These are phyloP conservation scores for Vigna unguiculata DNA, from an alignment of 306 rosid species.

Conservation along the genomic window DNA sequence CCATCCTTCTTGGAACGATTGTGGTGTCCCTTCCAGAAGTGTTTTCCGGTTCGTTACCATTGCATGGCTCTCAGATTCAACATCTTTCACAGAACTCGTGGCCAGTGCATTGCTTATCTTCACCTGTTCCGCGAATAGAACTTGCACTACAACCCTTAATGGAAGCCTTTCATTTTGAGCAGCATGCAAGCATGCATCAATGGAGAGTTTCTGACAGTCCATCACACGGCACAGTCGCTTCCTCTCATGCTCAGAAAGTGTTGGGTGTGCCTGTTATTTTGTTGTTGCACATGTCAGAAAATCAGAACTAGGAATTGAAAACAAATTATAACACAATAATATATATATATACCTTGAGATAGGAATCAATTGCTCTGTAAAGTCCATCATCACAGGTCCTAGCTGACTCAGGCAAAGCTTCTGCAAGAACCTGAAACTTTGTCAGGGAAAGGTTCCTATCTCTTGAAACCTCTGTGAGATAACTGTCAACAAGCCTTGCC, in stretches of 20 bases:
- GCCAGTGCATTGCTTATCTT: slow-evolving; percentile 89
- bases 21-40: slow-evolving; percentile 90
- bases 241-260: slow-evolving; percentile 95
- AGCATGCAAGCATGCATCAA: slow-evolving; percentile 98
- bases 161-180: slow-evolving; percentile 99
- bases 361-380: slow-evolving; percentile 95
- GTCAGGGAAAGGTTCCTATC: slow-evolving; percentile 93
- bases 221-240: slow-evolving; percentile 93
- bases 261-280: slow-evolving; percentile 84
- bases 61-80: slow-evolving; percentile 71
- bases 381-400: slow-evolving; percentile 98
- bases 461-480: slow-evolving; percentile 94
- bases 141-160: slow-evolving; percentile 92
- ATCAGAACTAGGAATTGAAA: not conserved
- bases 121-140: slow-evolving; percentile 91
- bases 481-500: slow-evolving; percentile 97
- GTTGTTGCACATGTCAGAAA: slow-evolving; percentile 10
- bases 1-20: slow-evolving; percentile 99
- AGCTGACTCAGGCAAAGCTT: slow-evolving; percentile 99
- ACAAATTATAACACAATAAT: too few relatives aligned
- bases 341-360: too few relatives aligned
- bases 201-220: slow-evolving; percentile 98
- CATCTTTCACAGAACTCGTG: slow-evolving; percentile 67
- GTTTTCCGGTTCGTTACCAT: slow-evolving; percentile 75
- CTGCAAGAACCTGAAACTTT: slow-evolving; percentile 97